Evolutionary conservation across 2,329 filamentous ascomycete genomes (phyloP).

Genomic region (Setomelanomma holmii): DNA sequence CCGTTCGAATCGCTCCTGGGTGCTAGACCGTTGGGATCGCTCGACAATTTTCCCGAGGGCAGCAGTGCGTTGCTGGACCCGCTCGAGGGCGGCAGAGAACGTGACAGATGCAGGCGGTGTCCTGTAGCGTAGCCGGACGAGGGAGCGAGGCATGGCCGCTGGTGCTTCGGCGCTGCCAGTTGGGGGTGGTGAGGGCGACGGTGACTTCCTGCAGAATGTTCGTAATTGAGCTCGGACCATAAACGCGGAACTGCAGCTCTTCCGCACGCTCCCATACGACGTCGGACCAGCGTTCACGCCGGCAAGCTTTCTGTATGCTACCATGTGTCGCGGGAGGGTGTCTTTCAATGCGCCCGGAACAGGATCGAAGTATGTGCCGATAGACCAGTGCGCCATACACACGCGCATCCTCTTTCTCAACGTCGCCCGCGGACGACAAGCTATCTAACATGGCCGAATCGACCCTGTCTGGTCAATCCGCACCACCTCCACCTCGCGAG

Average conservation of each 20-base stretch:
- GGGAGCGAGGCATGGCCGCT: conserved; percentile 39
- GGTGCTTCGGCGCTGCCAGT: conserved; percentile 13
- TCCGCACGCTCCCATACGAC: conserved; percentile 27
- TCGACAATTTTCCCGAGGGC: no score
- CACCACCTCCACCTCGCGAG: conserved; percentile 35
- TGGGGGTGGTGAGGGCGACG: conserved; percentile 11
- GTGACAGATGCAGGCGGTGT: conserved; percentile 24
- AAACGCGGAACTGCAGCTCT: conserved; percentile 14
- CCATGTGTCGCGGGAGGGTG: conserved; percentile 17
- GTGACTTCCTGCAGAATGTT: conserved; percentile 13
- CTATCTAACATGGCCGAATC: conserved; percentile 36
- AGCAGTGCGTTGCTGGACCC: no score
- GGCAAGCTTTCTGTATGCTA: conserved; percentile 3
- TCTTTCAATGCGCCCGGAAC: conserved; percentile 5
- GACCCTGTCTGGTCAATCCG: conserved; percentile 14
- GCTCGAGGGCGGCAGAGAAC: no score
- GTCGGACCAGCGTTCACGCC: conserved; percentile 9
- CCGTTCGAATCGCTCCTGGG: conserved; percentile 6
- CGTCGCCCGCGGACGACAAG: not conserved
- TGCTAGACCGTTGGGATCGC: no score
- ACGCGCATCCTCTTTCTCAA: not conserved
- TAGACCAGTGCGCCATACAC: not conserved
- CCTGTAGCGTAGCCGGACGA: conserved; percentile 35
- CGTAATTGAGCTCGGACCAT: conserved; percentile 11
- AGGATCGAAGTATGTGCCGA: conserved; percentile 6